Base-by-base conservation (phyloP, 108 stramenopile species). In the Discostella stelligeroides region DNA sequence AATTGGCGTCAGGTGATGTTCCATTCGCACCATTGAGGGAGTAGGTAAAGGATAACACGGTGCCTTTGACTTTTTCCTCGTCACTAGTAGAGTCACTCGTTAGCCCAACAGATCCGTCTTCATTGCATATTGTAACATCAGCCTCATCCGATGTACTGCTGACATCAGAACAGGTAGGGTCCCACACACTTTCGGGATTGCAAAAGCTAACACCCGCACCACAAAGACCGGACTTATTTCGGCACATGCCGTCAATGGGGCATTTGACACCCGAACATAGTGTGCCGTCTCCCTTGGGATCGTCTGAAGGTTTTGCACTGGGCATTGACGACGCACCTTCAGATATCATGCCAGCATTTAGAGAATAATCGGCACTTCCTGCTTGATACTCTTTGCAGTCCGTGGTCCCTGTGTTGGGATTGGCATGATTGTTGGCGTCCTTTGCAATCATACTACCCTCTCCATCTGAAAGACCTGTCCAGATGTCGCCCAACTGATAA, bases 201-300 rank as follows among this genome's bases (percentile, higher is more conserved):
- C 79, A 80, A 64, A 80, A 80, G n/a, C 53, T 60, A 17, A 80
- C 12, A 11, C 79, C 79, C 10, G 50, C 60, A 9, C 79, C 79
- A 46, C 79, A 80, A 56, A 80, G 28, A 39, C 79, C 79, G 7
- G 79, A 65, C 17, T 63, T 66, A 53, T 80, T 80, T 25, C 79
- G 69, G 47, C 79, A 80, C 66, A 73, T 73, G 46, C 67, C 72
- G 17, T 65, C 64, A 10, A 60, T 51, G 12, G 30, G 15, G 37
- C 79, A 80, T 17, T 28, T 54, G 24, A 38, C 55, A 12, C 79
- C 79, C 4, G 79, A 80, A 42, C 79, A 80, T n/a, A 61, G 57
- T 2, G 79, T 43, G 21, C 72, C 79, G 49, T 80, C 79, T 57
- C 79, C 79, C 43, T 70, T 78, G 14, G 54, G 61, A 80, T 72